Base-by-base conservation (phyloP, 2,329 filamentous ascomycete genomes). In the Diaporthe amygdali region DNA sequence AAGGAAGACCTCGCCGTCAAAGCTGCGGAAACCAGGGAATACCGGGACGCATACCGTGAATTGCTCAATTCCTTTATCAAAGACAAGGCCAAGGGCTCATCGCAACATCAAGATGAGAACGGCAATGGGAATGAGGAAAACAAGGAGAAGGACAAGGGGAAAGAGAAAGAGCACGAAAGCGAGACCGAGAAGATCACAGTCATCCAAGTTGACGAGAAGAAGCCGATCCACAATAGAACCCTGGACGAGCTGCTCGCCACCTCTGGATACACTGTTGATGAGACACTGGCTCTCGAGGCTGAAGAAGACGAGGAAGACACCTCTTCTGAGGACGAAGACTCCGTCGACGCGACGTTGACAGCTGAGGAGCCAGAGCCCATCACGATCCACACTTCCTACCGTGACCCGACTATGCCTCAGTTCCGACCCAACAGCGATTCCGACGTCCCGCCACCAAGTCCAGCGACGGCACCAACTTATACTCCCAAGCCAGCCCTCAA, bases 1-100 rank as follows among this genome's bases (percentile, higher is more conserved):
- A 92, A 92, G 74, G 96, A 98, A 80, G 91, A 95, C 74, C 80
- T 94, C 22, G 91, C 94, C 1, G 82, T 96, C 71, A 87, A 90
- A 68, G 91, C 91, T 14, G 88, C 89, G 10, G 85, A 88, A 61
- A 94, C 92, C 0, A 89, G 88, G 73, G 82, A 84, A 12, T 85
- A 90, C 69, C 89, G 94, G 47, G 85, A 90, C 67, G 86, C 84
- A 73, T 90, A 85, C 78, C 84, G 84, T 49, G 81, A 82, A 69
- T 81, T 86, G 32, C 85, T 90, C 56, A 83, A 84, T 34, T 77
- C 80, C 2, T 78, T 88, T 12, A 79, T 83, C 5, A 77, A 83
- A 34, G 72, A 74, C 14, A 67, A 71, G 39, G 44, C 37, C 14
- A 46, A 30, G 32, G 25, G 20, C 3, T 52, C 70, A 22, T 63